Base-by-base conservation (phyloP, 169 alveolate genomes). In the Eimeria sp. region DNA sequence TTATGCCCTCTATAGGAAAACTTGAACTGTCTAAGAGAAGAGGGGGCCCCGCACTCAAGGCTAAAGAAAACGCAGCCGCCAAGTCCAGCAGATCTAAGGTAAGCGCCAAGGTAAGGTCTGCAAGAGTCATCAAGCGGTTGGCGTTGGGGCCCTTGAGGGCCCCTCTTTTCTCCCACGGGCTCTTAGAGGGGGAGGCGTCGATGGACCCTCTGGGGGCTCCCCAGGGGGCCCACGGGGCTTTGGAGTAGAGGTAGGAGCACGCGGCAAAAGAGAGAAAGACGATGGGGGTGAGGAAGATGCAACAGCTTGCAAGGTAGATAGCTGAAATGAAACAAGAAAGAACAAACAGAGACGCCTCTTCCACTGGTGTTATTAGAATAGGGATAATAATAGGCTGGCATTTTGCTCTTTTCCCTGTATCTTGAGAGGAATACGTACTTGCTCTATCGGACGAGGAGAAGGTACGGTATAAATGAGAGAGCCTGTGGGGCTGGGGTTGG, bases 241-340 rank as follows among this genome's bases (percentile, higher is more conserved):
- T 51, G 2, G 90, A 45, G 72, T 51, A 82, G 73, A 82, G 90
- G 72, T 82, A 82, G 49, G 72, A 30, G 47, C 72, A 82, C 18
- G 73, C 90, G 30, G 70, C 90, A 63, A 82, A 82, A 34, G 90
- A 82, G 14, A 82, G 90, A 22, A 82, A 82, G 58, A 82, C 90
- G 10, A 51, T 16, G 72, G 90, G 90, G 4, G 90, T 82, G 54
- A 82, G 70, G 72, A 49, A 82, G 72, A 82, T 63, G 90, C 90
- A 82, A 73, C 65, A 51, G 72, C 90, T 82, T 11, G 72, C 90
- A 22, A 82, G 43, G 25, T 82, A 51, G 10, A 82, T 22, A 51
- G 63, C 90, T 82, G 90, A 47, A 82, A 47, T 49, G 49, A n/a
- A 45, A 30, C 20, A 20, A 40, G 11, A 18, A 43, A 18, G 65